Evolutionary conservation across 106 monocot genomes (phyloP).

Genomic region (Dendrobium officinale): DNA sequence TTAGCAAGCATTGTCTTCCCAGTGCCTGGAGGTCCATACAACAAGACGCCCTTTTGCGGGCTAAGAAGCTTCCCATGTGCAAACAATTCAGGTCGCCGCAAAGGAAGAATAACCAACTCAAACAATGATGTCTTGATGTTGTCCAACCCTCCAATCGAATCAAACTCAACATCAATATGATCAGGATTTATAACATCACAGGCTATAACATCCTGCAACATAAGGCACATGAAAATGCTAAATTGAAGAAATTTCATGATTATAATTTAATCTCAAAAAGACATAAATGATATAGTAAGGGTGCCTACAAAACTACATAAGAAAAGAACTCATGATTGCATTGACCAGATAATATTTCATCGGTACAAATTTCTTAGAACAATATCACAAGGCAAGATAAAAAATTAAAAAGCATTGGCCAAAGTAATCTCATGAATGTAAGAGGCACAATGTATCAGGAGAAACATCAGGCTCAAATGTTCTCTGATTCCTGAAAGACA

Average conservation of each 20-base stretch:
- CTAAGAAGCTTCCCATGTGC: constrained; percentile 83
- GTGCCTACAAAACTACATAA: too few relatives aligned
- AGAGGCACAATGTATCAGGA: neutral
- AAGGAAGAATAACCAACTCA: constrained; percentile 91
- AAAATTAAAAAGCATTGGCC: neutral
- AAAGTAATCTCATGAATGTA: neutral
- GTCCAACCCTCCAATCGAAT: constrained; percentile 85
- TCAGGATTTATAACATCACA: constrained; percentile 97
- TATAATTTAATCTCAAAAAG: neutral
- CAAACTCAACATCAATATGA: constrained; percentile 88
- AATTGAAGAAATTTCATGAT: constrained; percentile 10
- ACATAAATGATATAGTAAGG: too few relatives aligned
- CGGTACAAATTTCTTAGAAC: neutral
- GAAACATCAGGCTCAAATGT: neutral
- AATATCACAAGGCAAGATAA: neutral
- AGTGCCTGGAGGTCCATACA: constrained; percentile 93
- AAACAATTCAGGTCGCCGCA: constrained; percentile 84
- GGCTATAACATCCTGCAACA: constrained; percentile 84
- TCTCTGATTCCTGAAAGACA: neutral
- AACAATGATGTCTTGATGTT: constrained; percentile 65
- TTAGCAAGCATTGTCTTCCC: constrained; percentile 99
- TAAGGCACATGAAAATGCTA: neutral
- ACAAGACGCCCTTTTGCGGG: constrained; percentile 88
- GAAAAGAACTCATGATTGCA: neutral
- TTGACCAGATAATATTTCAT: neutral